phyloP scores from a whole-genome alignment of 306 rosid genomes.

The Benincasa hispida region DNA sequence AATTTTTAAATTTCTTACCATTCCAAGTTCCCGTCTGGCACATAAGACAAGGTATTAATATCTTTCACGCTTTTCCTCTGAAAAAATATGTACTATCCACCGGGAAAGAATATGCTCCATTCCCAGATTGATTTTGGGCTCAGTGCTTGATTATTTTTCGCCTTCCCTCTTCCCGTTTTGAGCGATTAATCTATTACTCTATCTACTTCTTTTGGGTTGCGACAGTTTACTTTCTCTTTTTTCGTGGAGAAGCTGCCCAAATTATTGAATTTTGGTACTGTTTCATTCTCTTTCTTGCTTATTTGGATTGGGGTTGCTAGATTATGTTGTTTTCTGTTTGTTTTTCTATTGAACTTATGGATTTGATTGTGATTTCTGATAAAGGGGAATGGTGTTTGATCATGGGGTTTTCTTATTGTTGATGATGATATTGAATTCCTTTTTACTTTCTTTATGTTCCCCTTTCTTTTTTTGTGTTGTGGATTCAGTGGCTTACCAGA shows the following conservation, averaged over 20 bases:
- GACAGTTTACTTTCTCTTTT: neutral
- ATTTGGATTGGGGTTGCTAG: neutral
- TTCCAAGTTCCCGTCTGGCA: neutral
- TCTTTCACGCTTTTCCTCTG: conserved; percentile 2
- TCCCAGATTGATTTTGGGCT: neutral
- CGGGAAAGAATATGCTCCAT: neutral
- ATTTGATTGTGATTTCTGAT: neutral
- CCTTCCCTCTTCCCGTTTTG: neutral
- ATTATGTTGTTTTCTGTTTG: neutral
- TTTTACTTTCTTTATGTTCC: neutral
- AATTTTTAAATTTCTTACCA: neutral
- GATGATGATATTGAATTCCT: neutral
- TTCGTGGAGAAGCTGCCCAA: neutral
- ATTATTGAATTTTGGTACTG: neutral
- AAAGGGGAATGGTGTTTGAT: neutral
- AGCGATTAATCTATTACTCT: neutral
- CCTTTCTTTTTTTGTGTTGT: neutral
- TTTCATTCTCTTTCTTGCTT: neutral
- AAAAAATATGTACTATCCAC: neutral
- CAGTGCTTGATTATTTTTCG: neutral
- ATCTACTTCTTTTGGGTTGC: neutral
- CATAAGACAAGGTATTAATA: conserved; percentile 1
- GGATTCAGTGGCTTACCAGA: neutral
- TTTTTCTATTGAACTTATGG: neutral
- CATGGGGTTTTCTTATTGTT: neutral